phyloP scores from a whole-genome alignment of 2,329 filamentous ascomycete species.

The Chaetomium globosum region DNA sequence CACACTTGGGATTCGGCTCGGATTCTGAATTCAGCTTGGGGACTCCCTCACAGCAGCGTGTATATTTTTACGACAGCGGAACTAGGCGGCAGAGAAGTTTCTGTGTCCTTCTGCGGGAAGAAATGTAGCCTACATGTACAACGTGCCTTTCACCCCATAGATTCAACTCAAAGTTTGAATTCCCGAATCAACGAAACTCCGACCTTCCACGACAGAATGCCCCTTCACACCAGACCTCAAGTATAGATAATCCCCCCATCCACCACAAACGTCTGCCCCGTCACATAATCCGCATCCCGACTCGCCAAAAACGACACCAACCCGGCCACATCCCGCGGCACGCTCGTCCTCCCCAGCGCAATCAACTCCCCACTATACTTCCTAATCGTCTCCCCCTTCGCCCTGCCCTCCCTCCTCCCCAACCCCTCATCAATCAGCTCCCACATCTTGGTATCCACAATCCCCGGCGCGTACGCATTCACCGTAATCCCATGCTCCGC shows the following conservation, averaged over 20 bases:
- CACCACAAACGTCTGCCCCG: slow-evolving; percentile 32
- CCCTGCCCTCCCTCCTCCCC: slow-evolving; percentile 51
- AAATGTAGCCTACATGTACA: too few species aligned
- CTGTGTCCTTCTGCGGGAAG: too few species aligned
- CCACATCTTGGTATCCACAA: slow-evolving; percentile 70
- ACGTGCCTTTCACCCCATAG: too few species aligned
- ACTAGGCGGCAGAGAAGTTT: too few species aligned
- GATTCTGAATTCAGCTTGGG: too few species aligned
- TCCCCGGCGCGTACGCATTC: slow-evolving; percentile 68
- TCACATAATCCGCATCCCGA: slow-evolving; percentile 36
- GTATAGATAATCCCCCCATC: slow-evolving; percentile 33
- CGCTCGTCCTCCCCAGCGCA: slow-evolving; percentile 50
- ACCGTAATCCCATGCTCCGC: slow-evolving; percentile 66
- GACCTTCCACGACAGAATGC: background rate
- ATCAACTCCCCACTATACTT: slow-evolving; percentile 30
- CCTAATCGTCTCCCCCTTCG: slow-evolving; percentile 30
- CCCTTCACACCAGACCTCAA: too few species aligned
- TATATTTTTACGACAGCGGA: too few species aligned
- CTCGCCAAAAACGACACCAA: slow-evolving; percentile 49
- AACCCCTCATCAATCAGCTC: slow-evolving; percentile 66
- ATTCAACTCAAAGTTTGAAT: too few species aligned
- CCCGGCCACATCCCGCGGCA: slow-evolving; percentile 54
- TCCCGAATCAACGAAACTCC: background rate
- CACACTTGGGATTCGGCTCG: too few species aligned
- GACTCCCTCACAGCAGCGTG: too few species aligned